These are phyloP conservation scores for Fraxinus americana DNA, from an alignment of 257 asterid genomes.

Conservation along the genomic window DNA sequence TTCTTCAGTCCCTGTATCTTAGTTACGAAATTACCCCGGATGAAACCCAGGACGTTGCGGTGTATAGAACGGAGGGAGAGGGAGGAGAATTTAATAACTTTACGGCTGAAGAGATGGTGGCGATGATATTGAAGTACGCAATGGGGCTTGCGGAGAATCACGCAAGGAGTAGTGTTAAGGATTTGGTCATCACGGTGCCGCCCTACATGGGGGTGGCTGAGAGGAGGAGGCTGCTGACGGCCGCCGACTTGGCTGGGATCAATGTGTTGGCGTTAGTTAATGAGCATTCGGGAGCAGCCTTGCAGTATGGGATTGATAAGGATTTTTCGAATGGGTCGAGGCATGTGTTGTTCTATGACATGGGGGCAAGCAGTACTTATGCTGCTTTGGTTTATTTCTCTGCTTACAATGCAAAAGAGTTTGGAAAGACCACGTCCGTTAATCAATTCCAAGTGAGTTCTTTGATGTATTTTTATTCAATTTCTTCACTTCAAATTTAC, in stretches of 20 bases:
- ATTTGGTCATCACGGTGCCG: constrained; percentile 88
- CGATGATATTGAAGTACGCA: constrained; percentile 79
- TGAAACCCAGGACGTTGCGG: constrained; percentile 48
- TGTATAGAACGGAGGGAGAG: constrained; percentile 43
- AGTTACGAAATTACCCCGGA: constrained; percentile 50
- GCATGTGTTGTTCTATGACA: constrained; percentile 86
- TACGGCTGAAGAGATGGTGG: constrained; percentile 87
- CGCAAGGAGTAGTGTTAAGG: constrained; percentile 64
- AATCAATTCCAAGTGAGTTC: constrained; percentile 88
- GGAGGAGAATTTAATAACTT: constrained; percentile 42
- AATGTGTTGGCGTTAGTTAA: constrained; percentile 87
- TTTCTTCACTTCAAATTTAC: not conserved
- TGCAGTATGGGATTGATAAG: constrained; percentile 97
- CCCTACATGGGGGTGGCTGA: constrained; percentile 84
- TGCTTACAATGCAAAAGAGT: constrained; percentile 78
- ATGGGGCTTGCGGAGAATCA: constrained; percentile 76
- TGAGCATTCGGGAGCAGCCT: constrained; percentile 91
- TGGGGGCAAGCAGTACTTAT: constrained; percentile 94
- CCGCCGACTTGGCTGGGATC: constrained; percentile 95
- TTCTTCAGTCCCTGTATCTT: constrained; percentile 48
- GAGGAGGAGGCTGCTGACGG: constrained; percentile 66
- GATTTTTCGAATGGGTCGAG: constrained; percentile 89
- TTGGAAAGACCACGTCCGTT: constrained; percentile 72
- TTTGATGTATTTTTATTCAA: not conserved
- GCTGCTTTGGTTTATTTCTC: constrained; percentile 94